A percentile compares a stretch with the other conserved stretches of the same genome.
These are phyloP conservation scores for Brassica napus DNA, from an alignment of 345 rosid species.

Conservation along the genomic window Da-Ae NC_063451.1:32064001-32064500, in stretches of 20 bases:
- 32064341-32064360: neutral
- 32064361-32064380: neutral
- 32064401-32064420: neutral
- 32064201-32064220: neutral
- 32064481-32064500: neutral
- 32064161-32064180: conserved; percentile 23
- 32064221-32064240: neutral
- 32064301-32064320: neutral
- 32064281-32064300: conserved; percentile 11
- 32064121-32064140: conserved; percentile 17
- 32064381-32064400: neutral
- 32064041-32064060: conserved; percentile 38
- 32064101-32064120: conserved; percentile 32
- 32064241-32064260: neutral
- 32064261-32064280: neutral
- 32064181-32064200: neutral
- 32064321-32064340: neutral
- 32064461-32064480: neutral
- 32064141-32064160: conserved; percentile 23
- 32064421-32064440: neutral
- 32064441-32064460: neutral
- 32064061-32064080: conserved; percentile 31
- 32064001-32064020: conserved; percentile 41
- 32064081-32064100: conserved; percentile 35
- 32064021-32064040: conserved; percentile 40